Percentiles rank a stretch among this genome's conserved stretches.
Conservation (phyloP, 306 rosid species). For the Sicyos edulis region DNA sequence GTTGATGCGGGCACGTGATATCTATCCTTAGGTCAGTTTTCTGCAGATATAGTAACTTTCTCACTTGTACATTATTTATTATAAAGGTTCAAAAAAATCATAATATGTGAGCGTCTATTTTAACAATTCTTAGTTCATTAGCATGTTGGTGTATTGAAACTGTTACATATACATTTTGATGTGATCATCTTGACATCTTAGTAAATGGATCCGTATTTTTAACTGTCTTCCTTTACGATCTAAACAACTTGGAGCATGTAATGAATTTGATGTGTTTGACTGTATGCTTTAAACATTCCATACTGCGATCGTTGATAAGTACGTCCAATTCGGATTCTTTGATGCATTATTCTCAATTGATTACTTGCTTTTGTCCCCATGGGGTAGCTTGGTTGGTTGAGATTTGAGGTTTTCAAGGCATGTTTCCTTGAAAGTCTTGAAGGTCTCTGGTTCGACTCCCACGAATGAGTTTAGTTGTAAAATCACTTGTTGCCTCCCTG, state of each 20-base stretch:
- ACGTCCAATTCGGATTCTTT: no score
- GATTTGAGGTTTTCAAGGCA: no score
- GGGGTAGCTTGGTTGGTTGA: no score
- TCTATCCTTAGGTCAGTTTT: slow-evolving; percentile 17
- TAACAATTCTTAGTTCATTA: slow-evolving; percentile 10
- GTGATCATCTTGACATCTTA: slow-evolving; percentile 15
- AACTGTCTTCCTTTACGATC: neutral
- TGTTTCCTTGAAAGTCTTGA: no score
- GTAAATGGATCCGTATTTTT: neutral
- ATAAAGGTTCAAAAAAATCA: neutral
- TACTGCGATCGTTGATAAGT: neutral
- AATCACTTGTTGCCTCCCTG: no score
- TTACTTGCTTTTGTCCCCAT: no score
- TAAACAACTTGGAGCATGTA: neutral
- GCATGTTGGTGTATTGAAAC: slow-evolving; percentile 9
- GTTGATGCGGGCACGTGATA: neutral
- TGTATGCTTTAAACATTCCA: no score
- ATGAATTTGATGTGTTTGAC: neutral
- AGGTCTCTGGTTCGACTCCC: no score
- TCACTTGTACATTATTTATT: slow-evolving; percentile 12
- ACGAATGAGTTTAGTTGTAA: no score
- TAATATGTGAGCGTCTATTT: slow-evolving; percentile 16
- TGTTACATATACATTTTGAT: slow-evolving; percentile 10
- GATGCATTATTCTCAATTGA: no score
- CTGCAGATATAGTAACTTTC: slow-evolving; percentile 6